Evolutionary conservation across 768 basidiomycete species (phyloP), one percentile per base, ranked within the genome.

Genomic region (Daedaleopsis nitida): DNA sequence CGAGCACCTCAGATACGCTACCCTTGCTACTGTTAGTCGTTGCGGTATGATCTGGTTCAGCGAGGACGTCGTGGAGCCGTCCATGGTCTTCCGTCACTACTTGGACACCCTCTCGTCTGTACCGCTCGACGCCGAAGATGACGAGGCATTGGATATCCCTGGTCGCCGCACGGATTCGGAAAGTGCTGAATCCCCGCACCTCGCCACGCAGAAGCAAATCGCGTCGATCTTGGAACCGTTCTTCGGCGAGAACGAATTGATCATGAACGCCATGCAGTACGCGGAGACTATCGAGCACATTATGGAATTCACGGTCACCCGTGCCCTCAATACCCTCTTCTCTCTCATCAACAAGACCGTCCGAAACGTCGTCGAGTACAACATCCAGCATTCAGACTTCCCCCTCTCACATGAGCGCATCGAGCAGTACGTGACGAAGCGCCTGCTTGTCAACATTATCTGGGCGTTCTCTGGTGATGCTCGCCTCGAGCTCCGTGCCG

Each of bases 11-110:
- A 91, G 88, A 69, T 99, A 96, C 73, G 97, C 97, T 0, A 99
- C 97, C 4, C 86, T 91, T 56, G 97, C 97, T 16, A 99, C 97
- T 27, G 97, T 99, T 81, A 97, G 94, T 85, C 96, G 97, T 58
- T 99, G 97, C 70, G 97, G 97, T 73, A 99, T 99, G 97, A 96
- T 99, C 68, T 99, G 97, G 97, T 99, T 99, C 79, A 98, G 95
- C 72, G 95, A 98, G 60, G 95, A 98, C 65, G 87, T 97, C 51
- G 86, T 99, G 27, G 89, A 93, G 65, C 87, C 95, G 7, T 77
- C 81, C 0, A 98, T 98, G 97, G 85, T 97, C 17, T 97, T 91
- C 74, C 86, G 84, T 54, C 84, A 98, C 71, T 96, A 98, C 70
- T 84, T 99, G 49, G 81, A 84, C 55, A 88, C 88, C 0, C 79